These are phyloP conservation scores for Neurospora sp. DNA, from an alignment of 2,329 filamentous ascomycete species.

Conservation along the genomic window DNA sequence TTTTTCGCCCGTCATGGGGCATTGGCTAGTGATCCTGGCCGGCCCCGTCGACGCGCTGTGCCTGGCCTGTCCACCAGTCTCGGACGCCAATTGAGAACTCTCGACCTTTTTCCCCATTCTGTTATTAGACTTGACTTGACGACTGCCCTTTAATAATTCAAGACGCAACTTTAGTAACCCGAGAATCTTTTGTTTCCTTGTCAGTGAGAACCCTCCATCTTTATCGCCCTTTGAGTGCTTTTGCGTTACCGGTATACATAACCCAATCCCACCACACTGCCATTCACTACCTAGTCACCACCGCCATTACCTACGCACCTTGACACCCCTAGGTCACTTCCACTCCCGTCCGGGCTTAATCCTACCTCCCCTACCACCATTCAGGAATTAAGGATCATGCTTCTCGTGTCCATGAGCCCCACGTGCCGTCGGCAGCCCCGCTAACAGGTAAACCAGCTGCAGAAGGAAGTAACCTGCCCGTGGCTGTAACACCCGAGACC, in stretches of 20 bases:
- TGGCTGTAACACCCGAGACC: not conserved
- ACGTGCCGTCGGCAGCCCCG: conserved; percentile 10
- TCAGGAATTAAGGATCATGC: not conserved
- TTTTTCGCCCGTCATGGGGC: conserved; percentile 14
- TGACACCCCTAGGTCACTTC: not conserved
- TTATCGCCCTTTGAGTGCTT: not conserved
- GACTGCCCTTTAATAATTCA: not conserved
- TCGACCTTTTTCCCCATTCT: not conserved
- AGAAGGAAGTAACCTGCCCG: conserved; percentile 4
- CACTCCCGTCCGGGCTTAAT: not conserved
- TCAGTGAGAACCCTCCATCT: not conserved
- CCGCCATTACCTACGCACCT: not conserved
- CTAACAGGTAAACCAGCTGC: conserved; percentile 13
- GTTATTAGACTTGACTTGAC: not conserved
- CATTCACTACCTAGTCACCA: not conserved
- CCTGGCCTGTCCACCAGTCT: not conserved
- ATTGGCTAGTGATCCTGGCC: not conserved
- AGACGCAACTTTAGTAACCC: not conserved
- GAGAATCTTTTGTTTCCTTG: not conserved
- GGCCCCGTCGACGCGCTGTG: not conserved
- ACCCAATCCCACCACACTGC: not conserved
- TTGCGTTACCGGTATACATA: not conserved
- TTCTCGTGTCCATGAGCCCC: conserved; percentile 10
- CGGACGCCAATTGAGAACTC: not conserved
- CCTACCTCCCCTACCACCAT: not conserved